Conservation (phyloP, 1,284 basidiomycete species). For the Entoloma clypeatum region DNA sequence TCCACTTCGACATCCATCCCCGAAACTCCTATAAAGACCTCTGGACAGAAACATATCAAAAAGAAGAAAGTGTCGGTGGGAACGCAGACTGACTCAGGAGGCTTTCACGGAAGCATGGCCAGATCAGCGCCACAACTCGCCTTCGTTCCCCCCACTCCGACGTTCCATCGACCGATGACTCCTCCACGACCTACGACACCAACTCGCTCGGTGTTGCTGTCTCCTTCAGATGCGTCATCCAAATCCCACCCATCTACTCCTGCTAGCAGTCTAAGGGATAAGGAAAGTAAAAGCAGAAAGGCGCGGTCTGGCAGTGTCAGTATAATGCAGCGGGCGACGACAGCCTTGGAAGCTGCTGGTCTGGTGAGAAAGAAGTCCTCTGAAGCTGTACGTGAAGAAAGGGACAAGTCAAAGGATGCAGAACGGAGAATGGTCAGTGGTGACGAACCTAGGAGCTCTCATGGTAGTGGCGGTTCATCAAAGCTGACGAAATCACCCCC, state of each 20-base stretch:
- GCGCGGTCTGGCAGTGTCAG: constrained; percentile 80
- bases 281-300: constrained; percentile 59
- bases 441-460: constrained; percentile 60
- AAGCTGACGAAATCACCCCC: constrained; percentile 70
- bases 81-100: constrained; percentile 36
- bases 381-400: constrained; percentile 64
- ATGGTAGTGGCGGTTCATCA: constrained; percentile 52
- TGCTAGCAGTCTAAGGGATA: constrained; percentile 48
- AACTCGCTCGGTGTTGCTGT: constrained; percentile 51
- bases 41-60: constrained; percentile 31
- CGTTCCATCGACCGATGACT: constrained; percentile 39
- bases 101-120: constrained; percentile 22
- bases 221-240: constrained; percentile 47
- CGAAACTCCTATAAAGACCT: constrained; percentile 15
- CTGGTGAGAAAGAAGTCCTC: constrained; percentile 77
- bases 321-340: constrained; percentile 91
- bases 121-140: constrained; percentile 54
- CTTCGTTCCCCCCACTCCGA: constrained; percentile 73
- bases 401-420: constrained; percentile 35
- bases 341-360: constrained; percentile 77
- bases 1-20: constrained; percentile 28
- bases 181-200: constrained; percentile 52
- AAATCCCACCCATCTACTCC: constrained; percentile 66
- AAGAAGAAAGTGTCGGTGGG: constrained; percentile 30
- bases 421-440: constrained; percentile 40